Conservation (phyloP, 75 land plant genomes). For the Selaginella moellendorffii region DNA sequence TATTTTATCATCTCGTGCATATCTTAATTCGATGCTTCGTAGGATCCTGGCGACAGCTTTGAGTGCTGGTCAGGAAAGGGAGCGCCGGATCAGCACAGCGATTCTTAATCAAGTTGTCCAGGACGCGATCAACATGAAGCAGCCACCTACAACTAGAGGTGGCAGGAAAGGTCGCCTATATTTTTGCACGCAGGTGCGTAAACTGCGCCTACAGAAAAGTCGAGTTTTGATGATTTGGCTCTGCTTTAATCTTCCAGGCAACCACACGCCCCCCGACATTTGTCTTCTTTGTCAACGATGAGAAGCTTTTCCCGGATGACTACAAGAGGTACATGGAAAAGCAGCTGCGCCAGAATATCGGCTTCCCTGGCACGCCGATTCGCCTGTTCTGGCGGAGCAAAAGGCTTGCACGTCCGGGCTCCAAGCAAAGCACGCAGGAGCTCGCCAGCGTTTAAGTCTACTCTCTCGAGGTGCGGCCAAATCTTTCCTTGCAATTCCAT, state of each 20-base stretch:
- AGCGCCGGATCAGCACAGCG: conserved; percentile 62
- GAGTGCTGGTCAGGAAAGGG: conserved; percentile 64
- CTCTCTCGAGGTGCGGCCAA: no score
- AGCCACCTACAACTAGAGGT: conserved; percentile 79
- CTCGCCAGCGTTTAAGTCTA: no score
- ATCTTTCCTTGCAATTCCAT: no score
- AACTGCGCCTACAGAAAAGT: background rate
- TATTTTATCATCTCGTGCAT: background rate
- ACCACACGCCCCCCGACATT: conserved; percentile 91
- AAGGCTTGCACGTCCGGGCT: conserved; percentile 12
- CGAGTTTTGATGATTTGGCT: no score
- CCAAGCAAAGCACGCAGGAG: no score
- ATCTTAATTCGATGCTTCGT: no score
- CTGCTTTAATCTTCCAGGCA: conserved; percentile 36
- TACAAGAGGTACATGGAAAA: conserved; percentile 95
- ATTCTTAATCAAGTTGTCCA: conserved; percentile 80
- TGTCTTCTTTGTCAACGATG: conserved; percentile 94
- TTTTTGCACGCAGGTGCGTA: conserved; percentile 68
- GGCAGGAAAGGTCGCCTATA: conserved; percentile 88
- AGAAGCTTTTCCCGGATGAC: conserved; percentile 73
- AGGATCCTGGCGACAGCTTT: conserved; percentile 75
- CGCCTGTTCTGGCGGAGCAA: conserved; percentile 94
- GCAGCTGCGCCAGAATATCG: conserved; percentile 73
- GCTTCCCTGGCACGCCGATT: conserved; percentile 84
- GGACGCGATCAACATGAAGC: conserved; percentile 74